Evolutionary conservation across 805 yeast genomes (phyloP).

Genomic region (Pichia scutulata): DNA sequence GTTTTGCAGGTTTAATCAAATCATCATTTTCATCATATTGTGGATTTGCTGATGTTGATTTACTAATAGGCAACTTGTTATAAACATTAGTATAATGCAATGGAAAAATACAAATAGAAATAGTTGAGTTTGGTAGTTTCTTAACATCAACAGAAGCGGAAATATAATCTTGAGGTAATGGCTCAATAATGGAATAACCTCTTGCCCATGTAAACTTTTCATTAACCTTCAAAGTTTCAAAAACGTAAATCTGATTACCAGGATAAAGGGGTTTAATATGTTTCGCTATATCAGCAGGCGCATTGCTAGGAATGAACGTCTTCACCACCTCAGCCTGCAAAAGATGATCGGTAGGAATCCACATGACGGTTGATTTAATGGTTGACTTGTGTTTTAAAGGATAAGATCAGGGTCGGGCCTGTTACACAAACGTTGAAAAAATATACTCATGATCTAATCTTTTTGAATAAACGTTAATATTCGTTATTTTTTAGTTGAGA

Average conservation of each 20-base stretch:
- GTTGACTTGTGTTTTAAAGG: no score
- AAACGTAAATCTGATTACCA: slow-evolving; percentile 11
- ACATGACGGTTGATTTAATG: neutral
- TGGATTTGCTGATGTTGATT: neutral
- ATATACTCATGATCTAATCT: no score
- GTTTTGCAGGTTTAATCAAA: slow-evolving; percentile 25
- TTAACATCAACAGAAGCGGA: slow-evolving; percentile 55
- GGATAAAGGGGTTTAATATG: slow-evolving; percentile 10
- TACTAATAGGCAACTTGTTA: slow-evolving; percentile 27
- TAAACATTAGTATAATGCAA: slow-evolving; percentile 41
- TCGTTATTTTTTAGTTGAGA: no score
- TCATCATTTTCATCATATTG: slow-evolving; percentile 10
- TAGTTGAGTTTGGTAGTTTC: slow-evolving; percentile 49
- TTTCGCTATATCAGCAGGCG: neutral
- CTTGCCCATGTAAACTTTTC: slow-evolving; percentile 60
- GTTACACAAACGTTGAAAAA: no score
- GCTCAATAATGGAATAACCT: slow-evolving; percentile 63
- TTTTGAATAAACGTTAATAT: no score
- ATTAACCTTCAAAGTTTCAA: slow-evolving; percentile 10
- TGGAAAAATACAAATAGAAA: slow-evolving; percentile 56
- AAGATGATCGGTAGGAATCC: slow-evolving; percentile 3
- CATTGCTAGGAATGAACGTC: slow-evolving; percentile 3
- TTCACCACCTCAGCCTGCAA: slow-evolving; percentile 7
- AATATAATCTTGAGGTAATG: slow-evolving; percentile 61
- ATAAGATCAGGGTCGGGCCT: no score